A percentile compares a stretch with the other conserved stretches of the same genome.
Conservation (phyloP, 2,329 filamentous ascomycete genomes). For the Verticillium tricorpus region DNA sequence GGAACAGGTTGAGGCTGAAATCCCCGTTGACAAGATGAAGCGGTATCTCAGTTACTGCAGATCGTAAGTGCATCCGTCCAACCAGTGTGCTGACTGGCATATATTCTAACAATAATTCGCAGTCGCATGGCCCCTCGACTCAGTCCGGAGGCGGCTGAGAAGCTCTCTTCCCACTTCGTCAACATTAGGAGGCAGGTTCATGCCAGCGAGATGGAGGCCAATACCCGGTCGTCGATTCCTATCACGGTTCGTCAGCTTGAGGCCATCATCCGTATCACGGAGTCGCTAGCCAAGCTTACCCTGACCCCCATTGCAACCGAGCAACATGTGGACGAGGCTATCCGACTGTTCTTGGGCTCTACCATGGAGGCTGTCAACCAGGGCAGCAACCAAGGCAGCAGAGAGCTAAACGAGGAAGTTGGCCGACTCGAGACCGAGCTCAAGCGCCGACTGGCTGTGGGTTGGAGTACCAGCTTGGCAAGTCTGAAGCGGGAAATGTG, state of each 20-base stretch:
- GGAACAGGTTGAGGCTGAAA: slow-evolving; percentile 80
- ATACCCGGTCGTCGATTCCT: slow-evolving; percentile 86
- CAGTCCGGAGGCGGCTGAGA: slow-evolving; percentile 86
- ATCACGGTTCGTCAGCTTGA: slow-evolving; percentile 97
- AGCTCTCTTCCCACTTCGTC: slow-evolving; percentile 95
- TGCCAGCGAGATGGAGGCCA: slow-evolving; percentile 82
- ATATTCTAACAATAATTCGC: slow-evolving; percentile 21
- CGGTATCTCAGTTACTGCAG: slow-evolving; percentile 97
- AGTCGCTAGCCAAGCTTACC: slow-evolving; percentile 87
- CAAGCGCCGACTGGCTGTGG: slow-evolving; percentile 81
- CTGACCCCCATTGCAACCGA: slow-evolving; percentile 85
- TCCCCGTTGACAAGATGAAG: slow-evolving; percentile 94
- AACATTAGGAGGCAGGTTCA: slow-evolving; percentile 93
- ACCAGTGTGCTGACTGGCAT: neutral
- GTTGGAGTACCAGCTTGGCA: slow-evolving; percentile 88
- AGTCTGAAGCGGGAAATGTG: slow-evolving; percentile 88
- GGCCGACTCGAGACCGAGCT: slow-evolving; percentile 84
- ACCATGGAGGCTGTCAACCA: slow-evolving; percentile 98
- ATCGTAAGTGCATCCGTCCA: slow-evolving; percentile 56
- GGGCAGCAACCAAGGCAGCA: slow-evolving; percentile 75
- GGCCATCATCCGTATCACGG: slow-evolving; percentile 94
- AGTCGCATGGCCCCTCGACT: slow-evolving; percentile 90
- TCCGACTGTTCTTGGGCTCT: slow-evolving; percentile 89
- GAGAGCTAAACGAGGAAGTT: slow-evolving; percentile 88
- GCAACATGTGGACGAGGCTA: slow-evolving; percentile 92